Evolutionary conservation across 805 yeast genomes (phyloP).

Genomic region (Ogataea paraovalis): DNA sequence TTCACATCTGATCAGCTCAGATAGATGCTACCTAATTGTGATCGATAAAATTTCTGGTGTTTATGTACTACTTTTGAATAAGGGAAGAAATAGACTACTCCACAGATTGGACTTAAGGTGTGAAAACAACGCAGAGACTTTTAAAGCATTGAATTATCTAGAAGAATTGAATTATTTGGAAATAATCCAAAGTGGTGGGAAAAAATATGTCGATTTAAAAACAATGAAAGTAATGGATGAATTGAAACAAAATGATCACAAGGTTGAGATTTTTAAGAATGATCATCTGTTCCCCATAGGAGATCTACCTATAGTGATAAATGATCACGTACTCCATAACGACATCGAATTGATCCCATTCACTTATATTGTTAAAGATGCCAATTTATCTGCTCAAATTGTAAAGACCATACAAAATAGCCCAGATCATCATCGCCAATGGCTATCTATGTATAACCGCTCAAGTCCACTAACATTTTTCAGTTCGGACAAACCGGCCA

Average conservation of each 20-base stretch:
- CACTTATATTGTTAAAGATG: conserved; percentile 3
- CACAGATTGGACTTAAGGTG: conserved; percentile 2
- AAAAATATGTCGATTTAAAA: conserved; percentile 2
- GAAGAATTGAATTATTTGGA: conserved; percentile 10
- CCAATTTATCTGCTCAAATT: background rate
- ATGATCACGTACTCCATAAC: conserved; percentile 7
- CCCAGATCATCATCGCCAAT: background rate
- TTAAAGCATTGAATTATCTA: conserved; percentile 5
- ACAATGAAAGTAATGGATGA: background rate
- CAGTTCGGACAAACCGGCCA: background rate
- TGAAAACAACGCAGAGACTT: background rate
- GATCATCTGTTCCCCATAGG: conserved; percentile 9
- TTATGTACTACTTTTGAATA: conserved; percentile 9
- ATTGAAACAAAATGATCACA: background rate
- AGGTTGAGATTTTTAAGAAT: conserved; percentile 5
- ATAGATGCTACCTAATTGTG: conserved; percentile 5
- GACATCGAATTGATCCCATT: conserved; percentile 8
- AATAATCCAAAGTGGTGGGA: conserved; percentile 1
- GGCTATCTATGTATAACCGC: conserved; percentile 4
- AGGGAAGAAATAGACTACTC: conserved; percentile 5
- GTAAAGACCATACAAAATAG: background rate
- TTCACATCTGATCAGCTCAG: background rate
- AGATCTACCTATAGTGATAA: conserved; percentile 5
- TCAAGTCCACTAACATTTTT: background rate
- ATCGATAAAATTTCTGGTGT: conserved; percentile 3